A percentile compares a stretch with the other conserved stretches of the same genome.
phyloP scores from a whole-genome alignment of 2,329 filamentous ascomycete genomes.

The Xylariaceae sp. region DNA sequence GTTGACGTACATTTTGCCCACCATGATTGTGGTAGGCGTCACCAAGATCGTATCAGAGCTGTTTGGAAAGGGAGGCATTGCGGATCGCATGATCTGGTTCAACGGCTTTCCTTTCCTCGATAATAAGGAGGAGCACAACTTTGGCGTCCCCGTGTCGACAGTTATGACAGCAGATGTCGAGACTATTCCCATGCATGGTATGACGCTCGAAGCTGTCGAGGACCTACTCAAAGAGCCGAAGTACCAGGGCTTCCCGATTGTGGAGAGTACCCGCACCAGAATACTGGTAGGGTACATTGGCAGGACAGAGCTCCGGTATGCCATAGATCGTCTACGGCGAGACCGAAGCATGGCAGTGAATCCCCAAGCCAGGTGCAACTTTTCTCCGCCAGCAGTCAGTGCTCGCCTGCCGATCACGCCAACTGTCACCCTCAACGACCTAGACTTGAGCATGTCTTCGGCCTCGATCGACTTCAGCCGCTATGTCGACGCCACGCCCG shows the following conservation, averaged over 20 bases:
- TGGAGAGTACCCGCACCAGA: slow-evolving; percentile 66
- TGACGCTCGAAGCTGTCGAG: slow-evolving; percentile 73
- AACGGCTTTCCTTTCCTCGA: slow-evolving; percentile 96
- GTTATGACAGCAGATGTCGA: slow-evolving; percentile 79
- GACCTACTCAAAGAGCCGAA: slow-evolving; percentile 68
- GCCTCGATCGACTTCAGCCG: slow-evolving; percentile 71
- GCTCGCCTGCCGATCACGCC: slow-evolving; percentile 37
- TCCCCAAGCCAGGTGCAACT: slow-evolving; percentile 66
- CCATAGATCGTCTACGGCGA: slow-evolving; percentile 71
- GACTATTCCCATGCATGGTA: slow-evolving; percentile 66
- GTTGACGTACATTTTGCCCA: slow-evolving; percentile 91
- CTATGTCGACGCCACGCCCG: slow-evolving; percentile 83
- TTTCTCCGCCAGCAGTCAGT: slow-evolving; percentile 46
- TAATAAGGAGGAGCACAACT: slow-evolving; percentile 95
- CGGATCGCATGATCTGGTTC: slow-evolving; percentile 98
- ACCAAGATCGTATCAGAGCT: slow-evolving; percentile 89
- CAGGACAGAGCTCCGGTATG: slow-evolving; percentile 84
- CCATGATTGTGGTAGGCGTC: slow-evolving; percentile 97
- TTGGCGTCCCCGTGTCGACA: slow-evolving; percentile 86
- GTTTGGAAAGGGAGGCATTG: slow-evolving; percentile 93
- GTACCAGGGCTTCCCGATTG: slow-evolving; percentile 90
- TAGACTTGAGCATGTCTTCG: slow-evolving; percentile 49
- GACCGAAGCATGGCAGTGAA: slow-evolving; percentile 56
- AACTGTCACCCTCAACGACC: slow-evolving; percentile 54
- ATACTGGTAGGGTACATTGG: slow-evolving; percentile 87